A percentile compares a stretch with the other conserved stretches of the same genome.
Evolutionary conservation across 2,329 filamentous ascomycete species (phyloP).

Genomic region (Monosporascus cannonballus): DNA sequence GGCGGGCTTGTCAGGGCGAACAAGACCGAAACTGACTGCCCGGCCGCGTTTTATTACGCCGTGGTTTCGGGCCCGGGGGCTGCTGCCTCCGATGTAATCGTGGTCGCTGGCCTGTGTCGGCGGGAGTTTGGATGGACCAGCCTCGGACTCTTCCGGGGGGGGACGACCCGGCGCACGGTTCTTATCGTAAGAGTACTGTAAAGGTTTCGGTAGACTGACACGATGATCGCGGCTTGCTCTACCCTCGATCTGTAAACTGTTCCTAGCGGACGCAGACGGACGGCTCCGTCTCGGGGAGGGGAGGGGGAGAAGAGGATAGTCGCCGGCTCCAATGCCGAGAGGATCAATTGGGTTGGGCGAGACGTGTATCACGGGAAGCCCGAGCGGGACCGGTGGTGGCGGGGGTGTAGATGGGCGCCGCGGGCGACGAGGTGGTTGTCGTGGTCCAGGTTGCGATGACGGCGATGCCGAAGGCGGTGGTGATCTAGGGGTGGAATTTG

Average conservation of each 20-base stretch:
- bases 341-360: constrained; percentile 31
- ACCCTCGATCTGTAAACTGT: constrained; percentile 47
- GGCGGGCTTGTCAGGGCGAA: constrained; percentile 14
- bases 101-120: constrained; percentile 1
- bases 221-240: constrained; percentile 39
- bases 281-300: constrained; percentile 43
- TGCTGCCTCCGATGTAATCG: constrained; percentile 13
- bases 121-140: constrained; percentile 18
- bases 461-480: constrained; percentile 6
- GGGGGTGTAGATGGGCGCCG: constrained; percentile 49
- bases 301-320: constrained; percentile 46
- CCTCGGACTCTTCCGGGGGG: constrained; percentile 14
- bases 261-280: constrained; percentile 35
- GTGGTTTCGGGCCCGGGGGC: constrained; percentile 22
- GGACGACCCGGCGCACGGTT: constrained; percentile 32
- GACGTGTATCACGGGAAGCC: constrained; percentile 36
- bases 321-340: constrained; percentile 33
- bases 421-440: constrained; percentile 23
- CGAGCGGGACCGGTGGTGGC: constrained; percentile 44
- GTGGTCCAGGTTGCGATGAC: constrained; percentile 17
- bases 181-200: constrained; percentile 49
- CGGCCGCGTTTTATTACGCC: constrained; percentile 22
- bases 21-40: constrained; percentile 24
- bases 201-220: constrained; percentile 46
- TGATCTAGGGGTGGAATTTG: constrained; percentile 49